phyloP scores from a whole-genome alignment of 2,329 filamentous ascomycete species.

The Parascedosporium putredinis region DNA sequence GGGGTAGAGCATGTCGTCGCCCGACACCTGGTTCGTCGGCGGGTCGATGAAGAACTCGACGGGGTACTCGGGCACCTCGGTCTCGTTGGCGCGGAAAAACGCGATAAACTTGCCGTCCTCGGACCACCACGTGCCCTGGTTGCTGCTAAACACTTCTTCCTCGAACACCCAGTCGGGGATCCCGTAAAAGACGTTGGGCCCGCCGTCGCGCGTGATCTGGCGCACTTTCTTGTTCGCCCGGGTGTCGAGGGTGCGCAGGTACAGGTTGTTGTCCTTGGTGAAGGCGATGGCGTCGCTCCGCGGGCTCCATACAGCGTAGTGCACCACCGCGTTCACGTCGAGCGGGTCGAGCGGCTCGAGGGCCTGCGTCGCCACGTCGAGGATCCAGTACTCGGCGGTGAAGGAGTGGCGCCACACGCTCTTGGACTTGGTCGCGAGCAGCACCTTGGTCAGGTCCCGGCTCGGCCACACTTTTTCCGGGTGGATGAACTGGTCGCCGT shows the following conservation, averaged over 20 bases:
- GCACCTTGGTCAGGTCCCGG: slow-evolving; percentile 72
- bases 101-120: slow-evolving; percentile 80
- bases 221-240: slow-evolving; percentile 42
- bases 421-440: slow-evolving; percentile 62
- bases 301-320: slow-evolving; percentile 85
- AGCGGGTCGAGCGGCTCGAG: slow-evolving; percentile 67
- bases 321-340: slow-evolving; percentile 54
- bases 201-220: slow-evolving; percentile 78
- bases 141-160: slow-evolving; percentile 53
- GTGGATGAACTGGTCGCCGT: slow-evolving; percentile 41
- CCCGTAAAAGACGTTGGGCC: slow-evolving; percentile 83
- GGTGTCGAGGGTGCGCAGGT: slow-evolving; percentile 49
- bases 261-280: slow-evolving; percentile 84
- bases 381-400: slow-evolving; percentile 79
- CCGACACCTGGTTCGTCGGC: slow-evolving; percentile 62
- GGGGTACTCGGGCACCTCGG: slow-evolving; percentile 79
- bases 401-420: slow-evolving; percentile 87
- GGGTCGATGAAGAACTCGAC: slow-evolving; percentile 87
- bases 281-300: slow-evolving; percentile 81
- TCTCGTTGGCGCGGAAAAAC: slow-evolving; percentile 90
- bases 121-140: slow-evolving; percentile 92
- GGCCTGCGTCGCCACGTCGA: slow-evolving; percentile 73
- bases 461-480: slow-evolving; percentile 63
- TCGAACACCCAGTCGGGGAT: slow-evolving; percentile 97
- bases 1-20: slow-evolving; percentile 70